phyloP scores from a whole-genome alignment of 164 flowering plant species.

The Aristolochia fimbriata region DNA sequence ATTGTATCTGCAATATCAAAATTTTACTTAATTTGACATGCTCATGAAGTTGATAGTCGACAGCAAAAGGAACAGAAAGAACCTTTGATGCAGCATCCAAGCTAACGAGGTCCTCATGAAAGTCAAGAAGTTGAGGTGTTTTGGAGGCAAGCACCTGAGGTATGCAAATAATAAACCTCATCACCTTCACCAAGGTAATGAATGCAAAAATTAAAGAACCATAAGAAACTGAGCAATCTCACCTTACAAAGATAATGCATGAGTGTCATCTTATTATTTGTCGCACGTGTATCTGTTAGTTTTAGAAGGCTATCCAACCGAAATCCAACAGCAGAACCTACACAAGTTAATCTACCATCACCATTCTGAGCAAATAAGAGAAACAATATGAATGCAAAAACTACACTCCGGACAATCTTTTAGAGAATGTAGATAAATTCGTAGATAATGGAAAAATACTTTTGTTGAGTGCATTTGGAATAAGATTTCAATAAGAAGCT shows the following conservation, averaged over 20 bases:
- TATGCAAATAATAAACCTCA: no score
- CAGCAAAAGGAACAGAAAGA: conserved; percentile 3
- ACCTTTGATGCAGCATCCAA: conserved; percentile 80
- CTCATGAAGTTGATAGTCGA: background rate
- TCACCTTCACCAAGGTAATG: no score
- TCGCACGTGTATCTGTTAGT: conserved; percentile 76
- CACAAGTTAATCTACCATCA: conserved; percentile 1
- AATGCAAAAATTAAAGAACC: no score
- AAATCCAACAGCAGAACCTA: conserved; percentile 85
- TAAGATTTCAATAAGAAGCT: no score
- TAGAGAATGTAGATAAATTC: no score
- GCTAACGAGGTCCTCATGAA: conserved; percentile 57
- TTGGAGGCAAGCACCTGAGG: conserved; percentile 58
- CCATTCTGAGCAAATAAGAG: background rate
- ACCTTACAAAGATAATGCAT: conserved; percentile 94
- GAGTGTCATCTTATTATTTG: conserved; percentile 78
- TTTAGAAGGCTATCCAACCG: conserved; percentile 83
- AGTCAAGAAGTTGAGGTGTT: conserved; percentile 59
- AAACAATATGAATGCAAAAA: no score
- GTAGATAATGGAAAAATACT: no score
- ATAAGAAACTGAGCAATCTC: conserved; percentile 1
- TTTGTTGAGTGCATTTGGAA: no score
- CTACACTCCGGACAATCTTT: no score
- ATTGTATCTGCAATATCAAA: conserved; percentile 67
- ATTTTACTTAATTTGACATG: background rate